Conservation (phyloP, 768 basidiomycete genomes). For the Pleurotus tuoliensis region DNA sequence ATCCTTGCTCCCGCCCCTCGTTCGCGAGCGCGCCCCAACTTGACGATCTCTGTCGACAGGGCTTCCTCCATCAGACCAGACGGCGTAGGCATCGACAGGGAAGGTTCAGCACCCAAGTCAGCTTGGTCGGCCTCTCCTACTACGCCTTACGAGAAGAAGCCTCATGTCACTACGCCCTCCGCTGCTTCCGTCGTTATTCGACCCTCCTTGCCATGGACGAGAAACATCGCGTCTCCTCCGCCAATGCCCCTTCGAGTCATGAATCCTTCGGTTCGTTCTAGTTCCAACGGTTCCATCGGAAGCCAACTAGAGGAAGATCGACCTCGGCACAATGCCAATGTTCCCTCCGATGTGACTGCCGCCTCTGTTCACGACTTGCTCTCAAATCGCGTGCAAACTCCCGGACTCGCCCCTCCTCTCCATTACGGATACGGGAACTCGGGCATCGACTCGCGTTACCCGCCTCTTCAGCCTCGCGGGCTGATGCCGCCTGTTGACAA, state of each 20-base stretch:
- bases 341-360: conserved; percentile 2
- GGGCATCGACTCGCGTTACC: conserved; percentile 2
- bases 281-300: not conserved
- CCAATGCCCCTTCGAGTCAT: conserved; percentile 23
- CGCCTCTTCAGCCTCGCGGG: conserved; percentile 11
- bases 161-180: conserved; percentile 27
- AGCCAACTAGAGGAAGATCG: not conserved
- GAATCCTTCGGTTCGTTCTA: conserved; percentile 1
- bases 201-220: conserved; percentile 27
- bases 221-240: conserved; percentile 18
- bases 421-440: conserved; percentile 32
- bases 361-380: not conserved
- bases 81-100: conserved; percentile 18
- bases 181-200: conserved; percentile 13
- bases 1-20: conserved; percentile 18
- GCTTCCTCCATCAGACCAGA: conserved; percentile 24
- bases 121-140: conserved; percentile 19
- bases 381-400: conserved; percentile 11
- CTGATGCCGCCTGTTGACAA: conserved; percentile 15
- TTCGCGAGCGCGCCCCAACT: conserved; percentile 23
- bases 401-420: conserved; percentile 31
- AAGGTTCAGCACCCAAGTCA: conserved; percentile 23
- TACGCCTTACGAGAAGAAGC: conserved; percentile 29
- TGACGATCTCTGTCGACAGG: conserved; percentile 42
- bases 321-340: conserved; percentile 6